Conservation (phyloP, 2,329 filamentous ascomycete species). For the Rachicladosporium sp. region DNA sequence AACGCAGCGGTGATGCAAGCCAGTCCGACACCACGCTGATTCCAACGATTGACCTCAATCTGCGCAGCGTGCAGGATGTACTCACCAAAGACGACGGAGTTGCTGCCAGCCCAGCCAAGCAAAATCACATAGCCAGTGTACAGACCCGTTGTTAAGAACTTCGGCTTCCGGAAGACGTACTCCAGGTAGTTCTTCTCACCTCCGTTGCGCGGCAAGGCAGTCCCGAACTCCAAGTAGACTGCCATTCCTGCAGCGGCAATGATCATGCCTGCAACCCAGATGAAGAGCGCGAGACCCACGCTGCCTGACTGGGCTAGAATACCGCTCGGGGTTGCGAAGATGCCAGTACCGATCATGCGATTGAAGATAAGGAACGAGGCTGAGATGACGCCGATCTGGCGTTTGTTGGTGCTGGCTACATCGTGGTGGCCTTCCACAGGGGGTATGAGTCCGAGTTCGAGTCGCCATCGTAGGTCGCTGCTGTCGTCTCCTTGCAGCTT, state of each 20-base stretch:
- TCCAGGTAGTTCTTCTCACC: conserved; percentile 59
- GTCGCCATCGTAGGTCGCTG: too few relatives aligned
- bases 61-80: conserved; percentile 56
- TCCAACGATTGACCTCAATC: conserved; percentile 52
- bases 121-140: conserved; percentile 51
- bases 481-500: too few relatives aligned
- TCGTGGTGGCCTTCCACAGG: conserved; percentile 3
- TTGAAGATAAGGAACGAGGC: conserved; percentile 52
- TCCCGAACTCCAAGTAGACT: conserved; percentile 57
- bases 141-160: conserved; percentile 48
- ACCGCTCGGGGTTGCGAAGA: conserved; percentile 50
- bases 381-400: conserved; percentile 42
- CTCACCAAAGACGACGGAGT: conserved; percentile 58
- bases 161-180: conserved; percentile 48
- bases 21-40: conserved; percentile 54
- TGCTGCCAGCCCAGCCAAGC: conserved; percentile 52
- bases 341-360: conserved; percentile 54
- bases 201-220: conserved; percentile 51
- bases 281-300: conserved; percentile 49
- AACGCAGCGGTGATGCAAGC: conserved; percentile 54
- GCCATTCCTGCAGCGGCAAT: conserved; percentile 51
- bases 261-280: conserved; percentile 51
- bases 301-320: conserved; percentile 47
- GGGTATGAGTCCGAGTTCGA: too few relatives aligned
- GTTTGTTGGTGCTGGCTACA: conserved; percentile 8